Evolutionary conservation across 1,284 basidiomycete genomes (phyloP), one percentile per base, ranked within the genome.

Genomic region (Naganishia cerealis): DNA sequence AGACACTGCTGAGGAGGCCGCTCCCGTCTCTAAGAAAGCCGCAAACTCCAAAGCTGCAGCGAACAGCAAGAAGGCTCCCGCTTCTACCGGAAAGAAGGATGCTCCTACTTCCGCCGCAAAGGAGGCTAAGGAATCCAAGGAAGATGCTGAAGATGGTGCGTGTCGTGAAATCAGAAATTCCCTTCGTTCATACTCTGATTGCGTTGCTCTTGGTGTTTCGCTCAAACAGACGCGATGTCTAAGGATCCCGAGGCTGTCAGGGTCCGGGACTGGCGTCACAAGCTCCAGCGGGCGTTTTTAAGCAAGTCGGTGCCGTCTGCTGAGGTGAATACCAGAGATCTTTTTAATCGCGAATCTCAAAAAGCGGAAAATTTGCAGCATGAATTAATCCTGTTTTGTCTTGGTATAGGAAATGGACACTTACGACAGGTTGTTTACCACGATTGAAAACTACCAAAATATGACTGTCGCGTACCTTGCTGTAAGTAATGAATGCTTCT

Each of bases 211-310:
- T n/a, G 62, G 54, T 39, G 48, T 42, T 42, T 21, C 29, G 29
- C 29, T 33, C 29, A 33, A 39, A 73, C 46, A 43, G 54, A 70
- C 48, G 26, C 29, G 10, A 67, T 77, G 76, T 76, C 67, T 73
- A 80, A 78, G 57, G 89, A 93, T 79, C 87, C 87, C 1, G 90
- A 92, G 75, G 90, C 90, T 36, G 71, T 83, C 65, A 88, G 87
- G 75, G 90, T 92, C 75, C 87, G 88, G 73, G 89, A 90, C 67
- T 94, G 92, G 92, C 85, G 92, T 74, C 91, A 94, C 80, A 90
- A 87, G 80, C 86, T 95, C 7, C 93, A 96, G 80, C 90, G 92
- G 74, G 88, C 87, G 0, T 95, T 96, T 84, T 83, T 96, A 66
- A 80, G 71, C 33, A 71, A 71, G 57, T 55, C 61, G 15, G 63